phyloP scores from a whole-genome alignment of 192 early-diverging fungal species.

The Backusella australiensis region DNA sequence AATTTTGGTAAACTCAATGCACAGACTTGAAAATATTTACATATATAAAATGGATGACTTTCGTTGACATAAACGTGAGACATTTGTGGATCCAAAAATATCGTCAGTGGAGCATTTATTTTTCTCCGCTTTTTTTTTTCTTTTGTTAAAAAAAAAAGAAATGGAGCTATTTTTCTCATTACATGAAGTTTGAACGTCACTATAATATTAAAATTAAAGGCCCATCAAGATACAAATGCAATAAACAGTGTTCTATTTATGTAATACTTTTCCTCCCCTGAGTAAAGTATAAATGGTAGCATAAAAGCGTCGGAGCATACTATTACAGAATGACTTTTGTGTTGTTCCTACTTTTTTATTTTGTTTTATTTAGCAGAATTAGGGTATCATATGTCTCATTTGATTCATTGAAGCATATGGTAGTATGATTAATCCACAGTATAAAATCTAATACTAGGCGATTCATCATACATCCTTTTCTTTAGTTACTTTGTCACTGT shows the following conservation, averaged over 20 bases:
- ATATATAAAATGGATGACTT: not conserved
- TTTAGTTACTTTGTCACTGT: not conserved
- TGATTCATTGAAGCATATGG: no score
- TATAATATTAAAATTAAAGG: not conserved
- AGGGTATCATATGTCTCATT: not conserved
- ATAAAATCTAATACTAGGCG: not conserved
- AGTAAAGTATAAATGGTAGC: not conserved
- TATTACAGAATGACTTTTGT: not conserved
- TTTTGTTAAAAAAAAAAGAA: not conserved
- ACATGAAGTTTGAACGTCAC: not conserved
- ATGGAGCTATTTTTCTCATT: not conserved
- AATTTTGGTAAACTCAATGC: not conserved
- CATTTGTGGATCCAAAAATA: not conserved
- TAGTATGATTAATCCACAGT: not conserved
- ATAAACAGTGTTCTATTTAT: not conserved
- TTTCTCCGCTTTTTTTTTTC: not conserved
- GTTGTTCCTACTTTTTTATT: not conserved
- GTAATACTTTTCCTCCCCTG: not conserved
- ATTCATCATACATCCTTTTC: not conserved
- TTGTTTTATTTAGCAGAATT: not conserved
- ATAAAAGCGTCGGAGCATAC: not conserved
- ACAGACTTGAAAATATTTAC: not conserved
- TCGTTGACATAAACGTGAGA: not conserved
- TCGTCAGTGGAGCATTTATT: not conserved
- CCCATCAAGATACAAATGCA: not conserved